These are phyloP conservation scores for Prunus mongolica DNA, from an alignment of 306 rosid species.

Conservation along the genomic window DNA sequence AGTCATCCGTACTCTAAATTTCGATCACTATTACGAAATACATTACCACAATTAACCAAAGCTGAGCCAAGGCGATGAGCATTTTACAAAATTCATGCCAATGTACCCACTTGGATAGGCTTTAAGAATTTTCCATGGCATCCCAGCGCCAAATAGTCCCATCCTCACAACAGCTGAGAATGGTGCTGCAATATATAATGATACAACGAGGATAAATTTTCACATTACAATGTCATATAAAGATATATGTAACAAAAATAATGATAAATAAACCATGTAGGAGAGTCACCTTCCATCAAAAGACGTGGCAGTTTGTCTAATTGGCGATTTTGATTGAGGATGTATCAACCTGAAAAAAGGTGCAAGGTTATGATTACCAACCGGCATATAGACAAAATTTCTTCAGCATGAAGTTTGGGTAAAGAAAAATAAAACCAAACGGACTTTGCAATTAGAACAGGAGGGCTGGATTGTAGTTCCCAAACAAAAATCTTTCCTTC, in stretches of 20 bases:
- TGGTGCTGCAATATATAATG: constrained; percentile 52
- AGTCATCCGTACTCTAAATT: neutral
- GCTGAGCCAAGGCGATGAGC: neutral
- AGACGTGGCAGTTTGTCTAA: constrained; percentile 91
- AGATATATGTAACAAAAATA: neutral
- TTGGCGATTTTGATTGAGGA: constrained; percentile 80
- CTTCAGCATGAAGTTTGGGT: neutral
- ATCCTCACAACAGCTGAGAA: constrained; percentile 88
- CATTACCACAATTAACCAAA: neutral
- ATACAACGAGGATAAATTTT: neutral
- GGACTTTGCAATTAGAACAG: constrained; percentile 69
- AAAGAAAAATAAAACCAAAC: constrained; percentile 8
- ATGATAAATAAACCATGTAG: neutral
- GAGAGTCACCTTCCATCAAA: constrained; percentile 80
- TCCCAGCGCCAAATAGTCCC: constrained; percentile 99
- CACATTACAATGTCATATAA: neutral
- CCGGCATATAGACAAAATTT: neutral
- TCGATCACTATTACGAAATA: neutral
- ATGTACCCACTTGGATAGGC: constrained; percentile 10
- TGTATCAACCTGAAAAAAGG: constrained; percentile 59
- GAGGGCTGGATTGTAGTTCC: constrained; percentile 97
- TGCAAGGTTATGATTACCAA: constrained; percentile 3
- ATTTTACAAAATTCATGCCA: neutral
- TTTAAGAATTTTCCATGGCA: constrained; percentile 28
- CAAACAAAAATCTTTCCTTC: constrained; percentile 87